These are phyloP conservation scores for Ceratocystis cubensis DNA, from an alignment of 2,329 filamentous ascomycete genomes.

Conservation along the genomic window DNA sequence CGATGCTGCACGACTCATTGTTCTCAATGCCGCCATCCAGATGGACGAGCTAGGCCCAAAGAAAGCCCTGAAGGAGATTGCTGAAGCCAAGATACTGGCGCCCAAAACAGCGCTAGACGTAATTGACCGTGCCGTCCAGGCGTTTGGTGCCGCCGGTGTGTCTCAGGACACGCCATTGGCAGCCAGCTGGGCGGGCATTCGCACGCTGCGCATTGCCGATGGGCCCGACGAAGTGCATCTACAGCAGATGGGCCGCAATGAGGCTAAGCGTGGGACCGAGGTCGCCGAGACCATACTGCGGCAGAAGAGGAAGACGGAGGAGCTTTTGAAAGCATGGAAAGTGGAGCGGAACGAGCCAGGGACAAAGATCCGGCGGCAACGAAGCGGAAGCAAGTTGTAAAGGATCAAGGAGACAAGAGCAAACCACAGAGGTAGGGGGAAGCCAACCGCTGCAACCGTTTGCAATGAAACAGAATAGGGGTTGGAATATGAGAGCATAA, in stretches of 20 bases:
- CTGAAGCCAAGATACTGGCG: slow-evolving; percentile 85
- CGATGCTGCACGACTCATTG: slow-evolving; percentile 75
- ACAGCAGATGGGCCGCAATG: slow-evolving; percentile 66
- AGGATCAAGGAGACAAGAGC: background rate
- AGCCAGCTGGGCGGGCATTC: slow-evolving; percentile 64
- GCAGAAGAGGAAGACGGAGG: slow-evolving; percentile 53
- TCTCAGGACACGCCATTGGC: slow-evolving; percentile 90
- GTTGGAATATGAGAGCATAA: background rate
- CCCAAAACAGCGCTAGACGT: slow-evolving; percentile 71
- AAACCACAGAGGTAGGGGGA: no score
- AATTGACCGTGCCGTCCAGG: slow-evolving; percentile 88
- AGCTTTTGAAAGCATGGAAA: slow-evolving; percentile 50
- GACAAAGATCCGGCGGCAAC: slow-evolving; percentile 38
- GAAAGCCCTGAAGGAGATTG: slow-evolving; percentile 81
- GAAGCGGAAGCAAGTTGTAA: slow-evolving; percentile 29
- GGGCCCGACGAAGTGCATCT: slow-evolving; percentile 94
- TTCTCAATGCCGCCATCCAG: slow-evolving; percentile 87
- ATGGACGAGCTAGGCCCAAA: slow-evolving; percentile 88
- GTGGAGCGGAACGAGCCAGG: slow-evolving; percentile 38
- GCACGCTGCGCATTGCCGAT: slow-evolving; percentile 77
- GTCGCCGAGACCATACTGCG: slow-evolving; percentile 48
- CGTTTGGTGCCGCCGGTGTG: slow-evolving; percentile 81
- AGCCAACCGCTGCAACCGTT: no score
- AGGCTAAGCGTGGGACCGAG: slow-evolving; percentile 57
- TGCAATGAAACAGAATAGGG: background rate